Evolutionary conservation across 768 basidiomycete genomes (phyloP).

Genomic region (Galerina marginata): DNA sequence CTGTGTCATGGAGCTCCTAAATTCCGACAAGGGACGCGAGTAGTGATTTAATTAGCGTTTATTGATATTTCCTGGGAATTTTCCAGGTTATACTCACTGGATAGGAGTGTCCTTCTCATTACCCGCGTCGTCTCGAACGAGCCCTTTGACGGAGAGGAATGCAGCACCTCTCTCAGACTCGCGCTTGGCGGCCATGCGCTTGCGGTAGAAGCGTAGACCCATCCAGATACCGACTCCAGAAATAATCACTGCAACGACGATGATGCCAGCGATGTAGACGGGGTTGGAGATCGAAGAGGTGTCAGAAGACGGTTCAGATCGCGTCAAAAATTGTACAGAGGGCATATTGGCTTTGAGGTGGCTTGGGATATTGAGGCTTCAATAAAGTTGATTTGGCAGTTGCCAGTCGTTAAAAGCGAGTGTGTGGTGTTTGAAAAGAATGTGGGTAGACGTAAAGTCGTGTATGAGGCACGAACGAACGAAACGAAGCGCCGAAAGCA

Average conservation of each 20-base stretch:
- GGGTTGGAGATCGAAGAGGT: constrained; percentile 28
- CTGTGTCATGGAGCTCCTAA: constrained; percentile 19
- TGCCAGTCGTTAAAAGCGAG: constrained; percentile 9
- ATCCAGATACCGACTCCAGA: constrained; percentile 49
- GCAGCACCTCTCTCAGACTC: constrained; percentile 44
- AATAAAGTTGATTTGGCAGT: background rate
- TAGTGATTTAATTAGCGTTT: background rate
- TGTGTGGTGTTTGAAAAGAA: constrained; percentile 18
- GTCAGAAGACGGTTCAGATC: constrained; percentile 16
- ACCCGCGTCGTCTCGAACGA: constrained; percentile 39
- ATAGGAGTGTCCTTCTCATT: constrained; percentile 26
- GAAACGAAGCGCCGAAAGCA: background rate
- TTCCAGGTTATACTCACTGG: constrained; percentile 26
- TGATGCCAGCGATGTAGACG: constrained; percentile 56
- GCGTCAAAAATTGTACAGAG: constrained; percentile 21
- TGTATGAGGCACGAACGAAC: constrained; percentile 7
- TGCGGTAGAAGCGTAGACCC: constrained; percentile 44
- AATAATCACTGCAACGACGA: constrained; percentile 47
- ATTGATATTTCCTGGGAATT: background rate
- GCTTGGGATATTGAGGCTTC: background rate
- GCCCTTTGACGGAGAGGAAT: constrained; percentile 54
- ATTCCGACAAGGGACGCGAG: background rate
- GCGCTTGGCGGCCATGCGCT: constrained; percentile 40
- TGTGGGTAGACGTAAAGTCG: constrained; percentile 17
- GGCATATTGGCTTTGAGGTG: constrained; percentile 22